Evolutionary conservation across 2,329 filamentous ascomycete species (phyloP), one percentile per base, ranked within the genome.

Genomic region (Trematosphaeria pertusa): DNA sequence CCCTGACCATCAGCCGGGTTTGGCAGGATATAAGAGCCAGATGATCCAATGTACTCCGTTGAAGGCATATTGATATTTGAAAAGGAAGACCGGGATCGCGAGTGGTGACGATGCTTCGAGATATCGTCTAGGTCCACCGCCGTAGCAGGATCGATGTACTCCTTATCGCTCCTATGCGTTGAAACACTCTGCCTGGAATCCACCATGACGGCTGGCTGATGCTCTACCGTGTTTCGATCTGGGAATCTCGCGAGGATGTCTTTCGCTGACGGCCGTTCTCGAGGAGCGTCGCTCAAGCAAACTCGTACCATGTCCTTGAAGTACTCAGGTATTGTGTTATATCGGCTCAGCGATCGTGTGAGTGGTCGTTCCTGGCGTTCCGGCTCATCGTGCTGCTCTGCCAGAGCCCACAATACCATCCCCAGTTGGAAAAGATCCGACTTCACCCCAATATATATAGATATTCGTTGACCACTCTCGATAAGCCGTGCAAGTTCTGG

Each of bases 361-460:
- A 38, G 84, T 0, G 92, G 92, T 15, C 89, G 83, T 32, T 81
- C 82, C 49, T 88, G 86, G 15, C 83, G 80, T 69, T 97, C 94
- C 1, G 94, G 94, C 63, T 97, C 93, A 62, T 97, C 93, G 45
- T 92, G 84, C 57, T 93, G 84, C 65, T 87, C 88, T 1, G 91
- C 93, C 35, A 99, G 76, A 17, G 90, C 91, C 91, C 93, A 99
- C 2, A 99, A 76, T 2, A 96, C 91, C 94, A 99, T 99, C 4
- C 94, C 94, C 4, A 97, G 81, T 72, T 99, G 94, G 64, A 88
- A 99, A 1, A 99, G 78, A 72, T 99, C 94, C 0, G 93, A 96
- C 73, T 99, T 99, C 67, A 97, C 91, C 10, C 94, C 93, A 67
- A 99, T 97, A 65, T 96, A 97, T 87, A 97, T 96, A 35, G 89